Conservation (phyloP, 2,329 filamentous ascomycete genomes). For the Sphaerulina populicola region DNA sequence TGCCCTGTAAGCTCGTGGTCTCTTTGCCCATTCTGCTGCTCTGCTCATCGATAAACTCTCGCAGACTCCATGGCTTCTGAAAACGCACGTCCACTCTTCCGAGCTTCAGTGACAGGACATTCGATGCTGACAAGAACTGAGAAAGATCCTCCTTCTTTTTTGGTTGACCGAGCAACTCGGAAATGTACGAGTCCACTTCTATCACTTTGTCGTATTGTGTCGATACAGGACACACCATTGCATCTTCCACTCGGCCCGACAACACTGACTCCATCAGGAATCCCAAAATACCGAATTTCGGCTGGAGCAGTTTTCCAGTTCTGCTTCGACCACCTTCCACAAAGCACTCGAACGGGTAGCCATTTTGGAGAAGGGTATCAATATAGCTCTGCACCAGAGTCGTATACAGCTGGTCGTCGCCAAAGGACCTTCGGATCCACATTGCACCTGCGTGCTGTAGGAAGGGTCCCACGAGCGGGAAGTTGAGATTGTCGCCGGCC, state of each 20-base stretch:
- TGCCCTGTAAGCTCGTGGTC: conserved; percentile 30
- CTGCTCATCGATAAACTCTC: conserved; percentile 72
- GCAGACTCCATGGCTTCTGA: conserved; percentile 89
- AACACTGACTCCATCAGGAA: conserved; percentile 87
- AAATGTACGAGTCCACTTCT: conserved; percentile 93
- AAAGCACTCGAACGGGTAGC: conserved; percentile 94
- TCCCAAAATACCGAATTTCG: conserved; percentile 89
- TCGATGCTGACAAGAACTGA: conserved; percentile 82
- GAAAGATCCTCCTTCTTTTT: conserved; percentile 92
- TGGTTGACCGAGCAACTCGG: conserved; percentile 82
- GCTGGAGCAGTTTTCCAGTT: conserved; percentile 85
- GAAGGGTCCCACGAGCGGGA: conserved; percentile 81
- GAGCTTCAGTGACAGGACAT: conserved; percentile 76
- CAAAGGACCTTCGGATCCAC: conserved; percentile 91
- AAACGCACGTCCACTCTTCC: conserved; percentile 93
- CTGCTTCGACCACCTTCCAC: conserved; percentile 90
- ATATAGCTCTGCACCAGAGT: conserved; percentile 95
- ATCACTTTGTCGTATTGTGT: conserved; percentile 99
- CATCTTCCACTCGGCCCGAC: conserved; percentile 78
- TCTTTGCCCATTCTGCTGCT: conserved; percentile 42
- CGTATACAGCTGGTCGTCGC: conserved; percentile 80
- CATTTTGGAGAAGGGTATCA: conserved; percentile 79
- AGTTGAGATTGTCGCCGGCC: conserved; percentile 91
- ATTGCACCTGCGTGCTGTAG: conserved; percentile 92
- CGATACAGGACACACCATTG: conserved; percentile 88